phyloP scores from a whole-genome alignment of 2,329 filamentous ascomycete genomes.

The Helminthosporium solani region DNA sequence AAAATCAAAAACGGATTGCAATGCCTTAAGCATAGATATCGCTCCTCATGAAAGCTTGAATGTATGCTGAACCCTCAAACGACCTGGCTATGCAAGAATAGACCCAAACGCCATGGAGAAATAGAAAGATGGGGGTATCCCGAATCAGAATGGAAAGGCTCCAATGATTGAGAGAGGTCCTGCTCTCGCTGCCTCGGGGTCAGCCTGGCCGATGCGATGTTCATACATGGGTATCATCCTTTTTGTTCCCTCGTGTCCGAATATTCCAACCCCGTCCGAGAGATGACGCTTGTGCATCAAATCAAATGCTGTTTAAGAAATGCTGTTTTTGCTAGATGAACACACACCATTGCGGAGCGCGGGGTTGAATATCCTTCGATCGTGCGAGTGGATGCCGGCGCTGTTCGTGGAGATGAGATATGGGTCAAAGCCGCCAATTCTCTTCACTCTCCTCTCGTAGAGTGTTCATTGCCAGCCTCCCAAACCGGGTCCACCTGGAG shows the following conservation, averaged over 20 bases:
- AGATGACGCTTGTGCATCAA: background rate
- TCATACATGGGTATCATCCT: background rate
- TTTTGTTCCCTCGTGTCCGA: background rate
- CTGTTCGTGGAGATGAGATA: too few species aligned
- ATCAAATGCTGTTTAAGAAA: too few species aligned
- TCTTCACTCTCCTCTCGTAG: background rate
- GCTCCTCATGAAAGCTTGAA: background rate
- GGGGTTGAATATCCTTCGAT: too few species aligned
- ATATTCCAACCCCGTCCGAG: background rate
- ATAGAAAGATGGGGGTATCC: constrained; percentile 6
- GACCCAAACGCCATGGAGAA: background rate
- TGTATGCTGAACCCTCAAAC: background rate
- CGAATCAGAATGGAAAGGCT: constrained; percentile 4
- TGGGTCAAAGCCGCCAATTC: too few species aligned
- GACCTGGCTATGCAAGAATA: background rate
- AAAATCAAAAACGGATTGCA: background rate
- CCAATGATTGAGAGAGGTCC: constrained; percentile 1
- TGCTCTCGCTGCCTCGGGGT: constrained; percentile 7
- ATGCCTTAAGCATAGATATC: constrained; percentile 1
- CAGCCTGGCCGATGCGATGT: constrained; percentile 6
- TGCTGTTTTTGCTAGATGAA: too few species aligned
- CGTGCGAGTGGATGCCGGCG: background rate
- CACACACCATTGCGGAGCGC: too few species aligned
- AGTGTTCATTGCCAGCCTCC: constrained; percentile 20
- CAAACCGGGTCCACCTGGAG: constrained; percentile 21